Percentiles rank a stretch among this genome's conserved stretches.
Evolutionary conservation across 2,329 filamentous ascomycete species (phyloP).

Genomic region (Cercospora nicotianae): DNA sequence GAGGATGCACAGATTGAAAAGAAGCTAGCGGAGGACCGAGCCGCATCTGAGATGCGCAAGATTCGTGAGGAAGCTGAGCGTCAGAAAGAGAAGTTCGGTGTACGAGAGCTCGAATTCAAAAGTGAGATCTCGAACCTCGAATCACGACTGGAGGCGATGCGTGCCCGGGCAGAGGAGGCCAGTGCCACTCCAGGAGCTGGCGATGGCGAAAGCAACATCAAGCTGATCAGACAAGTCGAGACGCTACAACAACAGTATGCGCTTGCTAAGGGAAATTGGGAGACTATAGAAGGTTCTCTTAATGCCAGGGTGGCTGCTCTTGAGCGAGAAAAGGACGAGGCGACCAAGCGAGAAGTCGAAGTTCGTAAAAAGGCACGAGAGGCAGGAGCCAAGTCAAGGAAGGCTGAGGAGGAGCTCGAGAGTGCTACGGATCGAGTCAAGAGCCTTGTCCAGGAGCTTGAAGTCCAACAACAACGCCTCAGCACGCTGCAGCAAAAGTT

Average conservation of each 20-base stretch:
- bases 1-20: slow-evolving; percentile 70
- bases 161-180: slow-evolving; percentile 81
- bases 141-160: slow-evolving; percentile 84
- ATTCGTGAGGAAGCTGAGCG: slow-evolving; percentile 71
- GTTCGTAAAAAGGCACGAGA: slow-evolving; percentile 88
- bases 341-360: slow-evolving; percentile 77
- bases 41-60: slow-evolving; percentile 67
- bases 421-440: slow-evolving; percentile 63
- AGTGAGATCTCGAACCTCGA: slow-evolving; percentile 77
- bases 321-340: slow-evolving; percentile 90
- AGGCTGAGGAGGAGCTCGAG: slow-evolving; percentile 81
- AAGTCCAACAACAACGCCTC: slow-evolving; percentile 59
- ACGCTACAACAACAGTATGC: slow-evolving; percentile 94
- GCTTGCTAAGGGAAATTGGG: slow-evolving; percentile 95
- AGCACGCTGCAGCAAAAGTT: slow-evolving; percentile 64
- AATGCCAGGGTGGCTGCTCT: slow-evolving; percentile 72
- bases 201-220: slow-evolving; percentile 60
- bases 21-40: slow-evolving; percentile 69
- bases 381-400: slow-evolving; percentile 66
- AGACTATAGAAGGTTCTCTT: slow-evolving; percentile 86
- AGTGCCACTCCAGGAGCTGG: slow-evolving; percentile 59
- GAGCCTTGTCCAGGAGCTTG: slow-evolving; percentile 64
- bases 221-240: slow-evolving; percentile 89
- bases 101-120: slow-evolving; percentile 74
- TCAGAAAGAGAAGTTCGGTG: slow-evolving; percentile 67